Conservation (phyloP, 768 basidiomycete species). For the Collybiopsis luxurians region DNA sequence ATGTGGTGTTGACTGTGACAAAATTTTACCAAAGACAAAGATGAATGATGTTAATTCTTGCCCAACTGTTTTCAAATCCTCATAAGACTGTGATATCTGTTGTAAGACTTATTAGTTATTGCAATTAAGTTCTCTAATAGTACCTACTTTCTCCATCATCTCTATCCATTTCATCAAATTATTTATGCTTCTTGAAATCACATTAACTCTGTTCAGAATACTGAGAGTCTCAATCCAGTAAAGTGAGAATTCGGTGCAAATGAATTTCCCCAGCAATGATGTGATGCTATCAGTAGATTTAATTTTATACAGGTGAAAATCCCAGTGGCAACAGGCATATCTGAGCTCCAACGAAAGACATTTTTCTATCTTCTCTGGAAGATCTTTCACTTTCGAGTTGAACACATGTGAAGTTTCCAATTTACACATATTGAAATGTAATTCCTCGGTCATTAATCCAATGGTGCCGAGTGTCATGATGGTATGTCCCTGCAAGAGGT, state of each 20-base stretch:
- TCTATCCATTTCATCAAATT: too few relatives aligned
- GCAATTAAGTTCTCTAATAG: too few relatives aligned
- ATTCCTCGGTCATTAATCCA: not conserved
- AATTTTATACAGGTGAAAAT: not conserved
- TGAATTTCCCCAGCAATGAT: not conserved
- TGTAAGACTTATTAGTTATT: not conserved
- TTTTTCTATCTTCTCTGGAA: not conserved
- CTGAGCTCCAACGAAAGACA: not conserved
- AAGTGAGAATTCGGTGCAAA: not conserved
- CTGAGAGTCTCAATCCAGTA: not conserved
- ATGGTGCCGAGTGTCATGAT: not conserved
- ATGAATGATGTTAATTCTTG: not conserved
- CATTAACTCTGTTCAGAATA: not conserved
- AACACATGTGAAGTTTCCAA: not conserved
- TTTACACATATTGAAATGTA: not conserved
- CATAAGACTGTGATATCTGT: too few relatives aligned
- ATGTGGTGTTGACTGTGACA: slow-evolving; percentile 14
- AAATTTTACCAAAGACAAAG: not conserved
- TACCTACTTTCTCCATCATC: too few relatives aligned
- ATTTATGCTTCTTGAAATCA: not conserved
- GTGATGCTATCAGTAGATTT: too few relatives aligned
- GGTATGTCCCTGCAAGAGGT: not conserved
- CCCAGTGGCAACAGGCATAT: not conserved
- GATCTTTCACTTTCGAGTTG: not conserved
- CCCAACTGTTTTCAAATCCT: too few relatives aligned